Conservation (phyloP, 352 stramenopile genomes). For the Pythium utonaiense region DNA sequence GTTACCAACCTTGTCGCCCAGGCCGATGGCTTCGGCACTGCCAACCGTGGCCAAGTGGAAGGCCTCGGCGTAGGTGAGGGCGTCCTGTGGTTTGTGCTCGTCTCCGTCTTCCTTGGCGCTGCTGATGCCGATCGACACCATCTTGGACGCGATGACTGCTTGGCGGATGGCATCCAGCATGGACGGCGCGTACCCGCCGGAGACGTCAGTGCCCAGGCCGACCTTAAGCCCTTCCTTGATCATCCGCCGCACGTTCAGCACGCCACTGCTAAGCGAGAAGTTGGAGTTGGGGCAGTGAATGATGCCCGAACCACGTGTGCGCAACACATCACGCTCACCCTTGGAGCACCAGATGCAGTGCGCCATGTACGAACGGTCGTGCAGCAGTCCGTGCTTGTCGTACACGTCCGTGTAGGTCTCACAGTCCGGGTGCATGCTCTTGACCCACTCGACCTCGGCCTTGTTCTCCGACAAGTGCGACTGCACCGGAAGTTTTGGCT, state of each 20-base stretch:
- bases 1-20: conserved; percentile 85
- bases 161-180: conserved; percentile 92
- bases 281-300: conserved; percentile 95
- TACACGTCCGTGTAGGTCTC: conserved; percentile 80
- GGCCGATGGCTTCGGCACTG: conserved; percentile 71
- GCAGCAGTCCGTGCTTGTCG: conserved; percentile 84
- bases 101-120: conserved; percentile 35
- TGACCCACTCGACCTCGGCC: conserved; percentile 87
- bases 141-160: conserved; percentile 88
- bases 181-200: conserved; percentile 91
- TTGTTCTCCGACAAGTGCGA: conserved; percentile 91
- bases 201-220: conserved; percentile 93
- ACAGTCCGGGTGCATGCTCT: conserved; percentile 76
- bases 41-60: conserved; percentile 91
- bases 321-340: conserved; percentile 73
- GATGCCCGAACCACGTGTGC: conserved; percentile 61
- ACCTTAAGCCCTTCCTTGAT: conserved; percentile 85
- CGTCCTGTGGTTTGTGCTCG: conserved; percentile 25
- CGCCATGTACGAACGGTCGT: conserved; percentile 91
- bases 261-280: conserved; percentile 89
- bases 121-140: conserved; percentile 63
- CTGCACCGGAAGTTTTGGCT: conserved; percentile 78
- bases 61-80: conserved; percentile 72
- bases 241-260: conserved; percentile 75
- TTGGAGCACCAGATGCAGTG: conserved; percentile 90